Conservation (phyloP, 2,329 filamentous ascomycete genomes). For the Ceratocystis diversiconidia region DNA sequence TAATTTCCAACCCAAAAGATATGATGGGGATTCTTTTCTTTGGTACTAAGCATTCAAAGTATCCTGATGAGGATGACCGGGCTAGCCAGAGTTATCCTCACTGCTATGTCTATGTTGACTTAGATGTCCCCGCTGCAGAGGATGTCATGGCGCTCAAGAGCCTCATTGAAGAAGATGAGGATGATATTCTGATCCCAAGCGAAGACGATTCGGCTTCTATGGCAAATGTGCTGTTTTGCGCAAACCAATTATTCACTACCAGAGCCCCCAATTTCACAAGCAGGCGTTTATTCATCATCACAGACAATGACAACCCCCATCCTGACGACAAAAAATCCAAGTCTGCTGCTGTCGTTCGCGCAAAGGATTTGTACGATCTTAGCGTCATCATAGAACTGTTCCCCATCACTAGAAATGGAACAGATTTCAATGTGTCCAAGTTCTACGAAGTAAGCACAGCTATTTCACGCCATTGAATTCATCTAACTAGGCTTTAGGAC, state of each 20-base stretch:
- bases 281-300: slow-evolving; percentile 84
- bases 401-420: slow-evolving; percentile 55
- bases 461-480: too few relatives aligned
- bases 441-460: slow-evolving; percentile 67
- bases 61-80: slow-evolving; percentile 49
- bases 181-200: slow-evolving; percentile 51
- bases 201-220: slow-evolving; percentile 54
- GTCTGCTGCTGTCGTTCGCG: slow-evolving; percentile 67
- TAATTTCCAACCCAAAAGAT: slow-evolving; percentile 89
- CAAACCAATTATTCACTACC: slow-evolving; percentile 91
- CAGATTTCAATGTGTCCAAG: slow-evolving; percentile 63
- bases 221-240: slow-evolving; percentile 83
- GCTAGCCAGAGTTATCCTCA: slow-evolving; percentile 61
- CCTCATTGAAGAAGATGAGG: slow-evolving; percentile 65
- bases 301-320: slow-evolving; percentile 83
- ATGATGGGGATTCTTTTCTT: slow-evolving; percentile 95
- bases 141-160: slow-evolving; percentile 70
- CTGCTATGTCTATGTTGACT: slow-evolving; percentile 79
- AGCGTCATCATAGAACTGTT: slow-evolving; percentile 88
- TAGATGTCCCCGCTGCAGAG: slow-evolving; percentile 72
- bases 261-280: slow-evolving; percentile 91
- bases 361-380: slow-evolving; percentile 88
- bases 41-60: slow-evolving; percentile 73
- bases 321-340: slow-evolving; percentile 54
- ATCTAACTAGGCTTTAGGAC: slow-evolving; percentile 40